Conservation (phyloP, 2,329 filamentous ascomycete species). For the Penicillium sp. region DNA sequence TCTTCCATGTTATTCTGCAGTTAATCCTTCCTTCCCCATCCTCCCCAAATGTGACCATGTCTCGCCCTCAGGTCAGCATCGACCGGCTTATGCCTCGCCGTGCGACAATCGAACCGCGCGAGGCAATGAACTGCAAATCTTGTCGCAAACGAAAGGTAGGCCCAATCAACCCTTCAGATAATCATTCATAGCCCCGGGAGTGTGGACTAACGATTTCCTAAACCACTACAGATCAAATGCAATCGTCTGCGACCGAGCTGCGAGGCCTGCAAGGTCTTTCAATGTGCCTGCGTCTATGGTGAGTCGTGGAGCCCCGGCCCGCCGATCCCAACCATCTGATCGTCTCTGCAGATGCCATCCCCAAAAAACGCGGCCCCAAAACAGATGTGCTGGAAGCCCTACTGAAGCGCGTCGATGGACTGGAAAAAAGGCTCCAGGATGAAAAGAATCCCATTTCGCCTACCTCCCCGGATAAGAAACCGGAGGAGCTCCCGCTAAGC, state of each 20-base stretch:
- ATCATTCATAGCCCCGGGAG: not conserved
- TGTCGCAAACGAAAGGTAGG: slow-evolving; percentile 86
- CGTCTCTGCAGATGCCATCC: slow-evolving; percentile 66
- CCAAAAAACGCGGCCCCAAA: slow-evolving; percentile 87
- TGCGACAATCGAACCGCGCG: slow-evolving; percentile 72
- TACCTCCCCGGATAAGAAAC: slow-evolving; percentile 41
- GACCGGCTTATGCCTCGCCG: slow-evolving; percentile 73
- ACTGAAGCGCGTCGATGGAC: slow-evolving; percentile 78
- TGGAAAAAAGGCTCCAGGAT: slow-evolving; percentile 76
- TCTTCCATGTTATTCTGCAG: not conserved
- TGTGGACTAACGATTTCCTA: too few relatives aligned
- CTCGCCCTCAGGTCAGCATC: slow-evolving; percentile 77
- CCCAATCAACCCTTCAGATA: not conserved
- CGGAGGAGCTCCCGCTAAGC: slow-evolving; percentile 17
- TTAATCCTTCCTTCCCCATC: not conserved
- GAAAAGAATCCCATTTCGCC: slow-evolving; percentile 53
- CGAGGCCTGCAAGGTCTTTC: slow-evolving; percentile 86
- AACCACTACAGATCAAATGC: slow-evolving; percentile 73
- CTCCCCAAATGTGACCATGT: slow-evolving; percentile 49
- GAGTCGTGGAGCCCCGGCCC: slow-evolving; percentile 32
- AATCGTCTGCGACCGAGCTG: slow-evolving; percentile 81
- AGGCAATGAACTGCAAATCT: slow-evolving; percentile 95
- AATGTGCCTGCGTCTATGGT: slow-evolving; percentile 88
- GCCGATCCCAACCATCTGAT: slow-evolving; percentile 35
- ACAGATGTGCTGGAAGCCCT: slow-evolving; percentile 85